Percentiles rank a stretch among this genome's conserved stretches.
phyloP scores from a whole-genome alignment of 768 basidiomycete genomes.

The Pholiota microspora region DNA sequence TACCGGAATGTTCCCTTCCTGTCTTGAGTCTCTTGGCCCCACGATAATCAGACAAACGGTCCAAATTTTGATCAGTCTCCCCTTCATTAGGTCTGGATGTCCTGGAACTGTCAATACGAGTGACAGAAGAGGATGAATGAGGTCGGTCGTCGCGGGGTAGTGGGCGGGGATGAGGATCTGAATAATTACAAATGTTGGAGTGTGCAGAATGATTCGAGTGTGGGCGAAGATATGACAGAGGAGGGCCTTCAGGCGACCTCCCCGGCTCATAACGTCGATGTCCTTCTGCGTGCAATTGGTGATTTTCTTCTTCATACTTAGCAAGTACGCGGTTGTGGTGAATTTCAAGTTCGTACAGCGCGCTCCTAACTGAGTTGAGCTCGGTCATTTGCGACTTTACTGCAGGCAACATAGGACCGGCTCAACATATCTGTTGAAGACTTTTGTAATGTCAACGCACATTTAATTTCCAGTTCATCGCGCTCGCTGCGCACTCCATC shows the following conservation, averaged over 20 bases:
- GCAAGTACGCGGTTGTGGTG: slow-evolving; percentile 73
- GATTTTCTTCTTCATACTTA: slow-evolving; percentile 75
- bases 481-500: slow-evolving; percentile 61
- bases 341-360: slow-evolving; percentile 79
- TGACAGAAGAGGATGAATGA: neutral
- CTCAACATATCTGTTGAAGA: slow-evolving; percentile 1
- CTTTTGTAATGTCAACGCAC: too few species aligned
- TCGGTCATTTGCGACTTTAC: slow-evolving; percentile 77
- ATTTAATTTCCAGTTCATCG: slow-evolving; percentile 80
- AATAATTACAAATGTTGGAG: neutral
- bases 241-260: neutral
- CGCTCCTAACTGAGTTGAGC: slow-evolving; percentile 73
- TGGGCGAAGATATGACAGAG: neutral
- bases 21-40: slow-evolving; percentile 56
- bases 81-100: neutral
- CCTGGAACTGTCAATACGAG: neutral
- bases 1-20: slow-evolving; percentile 31
- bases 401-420: slow-evolving; percentile 21
- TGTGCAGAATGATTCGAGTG: neutral
- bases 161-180: neutral
- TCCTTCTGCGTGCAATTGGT: slow-evolving; percentile 54
- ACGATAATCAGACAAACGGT: slow-evolving; percentile 30
- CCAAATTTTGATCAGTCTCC: neutral
- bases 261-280: neutral
- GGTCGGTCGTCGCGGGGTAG: neutral